These are phyloP conservation scores for Cubamyces sp. DNA, from an alignment of 768 basidiomycete species.

Conservation along the genomic window DNA sequence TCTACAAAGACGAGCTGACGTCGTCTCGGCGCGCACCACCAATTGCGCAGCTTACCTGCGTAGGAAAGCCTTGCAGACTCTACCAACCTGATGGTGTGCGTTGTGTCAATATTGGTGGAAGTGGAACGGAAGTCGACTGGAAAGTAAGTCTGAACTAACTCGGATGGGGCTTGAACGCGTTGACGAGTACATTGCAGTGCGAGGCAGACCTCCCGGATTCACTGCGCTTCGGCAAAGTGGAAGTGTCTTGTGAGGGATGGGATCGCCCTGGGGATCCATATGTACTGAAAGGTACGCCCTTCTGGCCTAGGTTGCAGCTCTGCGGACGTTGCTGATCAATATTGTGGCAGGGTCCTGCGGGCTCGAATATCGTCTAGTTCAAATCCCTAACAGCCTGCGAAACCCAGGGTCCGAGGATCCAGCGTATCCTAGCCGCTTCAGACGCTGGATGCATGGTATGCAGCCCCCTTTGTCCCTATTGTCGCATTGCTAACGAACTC, in stretches of 20 bases:
- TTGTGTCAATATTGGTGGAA: conserved; percentile 79
- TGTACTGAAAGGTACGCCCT: conserved; percentile 75
- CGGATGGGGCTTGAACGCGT: too few species aligned
- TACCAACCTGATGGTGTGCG: conserved; percentile 87
- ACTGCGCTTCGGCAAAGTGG: conserved; percentile 81
- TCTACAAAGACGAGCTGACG: conserved; percentile 74
- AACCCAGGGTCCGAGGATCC: conserved; percentile 22
- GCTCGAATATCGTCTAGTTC: conserved; percentile 80
- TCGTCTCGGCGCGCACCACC: conserved; percentile 65
- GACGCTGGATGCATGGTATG: conserved; percentile 25
- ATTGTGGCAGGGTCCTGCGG: conserved; percentile 74
- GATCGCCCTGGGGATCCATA: conserved; percentile 77
- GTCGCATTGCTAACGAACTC: neutral
- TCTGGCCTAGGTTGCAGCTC: neutral
- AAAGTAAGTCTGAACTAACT: conserved; percentile 65
- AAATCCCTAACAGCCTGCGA: conserved; percentile 52
- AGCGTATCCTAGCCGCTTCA: conserved; percentile 19
- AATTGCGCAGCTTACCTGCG: conserved; percentile 79
- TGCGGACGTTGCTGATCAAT: too few species aligned
- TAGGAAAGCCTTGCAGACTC: conserved; percentile 74
- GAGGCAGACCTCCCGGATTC: conserved; percentile 87
- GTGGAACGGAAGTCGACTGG: conserved; percentile 87
- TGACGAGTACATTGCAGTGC: conserved; percentile 53
- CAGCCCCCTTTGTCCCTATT: neutral
- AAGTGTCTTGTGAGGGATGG: conserved; percentile 94